These are phyloP conservation scores for Mediolabrus comicus DNA, from an alignment of 108 stramenopile species.

Conservation along the genomic window DNA sequence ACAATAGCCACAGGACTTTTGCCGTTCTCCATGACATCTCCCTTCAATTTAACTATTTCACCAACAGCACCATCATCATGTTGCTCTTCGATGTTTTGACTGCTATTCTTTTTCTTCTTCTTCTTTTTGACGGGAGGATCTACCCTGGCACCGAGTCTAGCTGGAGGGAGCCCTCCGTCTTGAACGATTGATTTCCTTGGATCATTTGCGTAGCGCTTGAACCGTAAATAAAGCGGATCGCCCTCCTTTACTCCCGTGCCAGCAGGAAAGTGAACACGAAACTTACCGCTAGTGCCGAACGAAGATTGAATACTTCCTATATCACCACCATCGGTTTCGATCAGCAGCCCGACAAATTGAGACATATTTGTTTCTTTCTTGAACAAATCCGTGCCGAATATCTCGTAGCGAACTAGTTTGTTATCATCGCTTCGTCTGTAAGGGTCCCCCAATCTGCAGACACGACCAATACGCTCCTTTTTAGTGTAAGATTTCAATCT, in stretches of 20 bases:
- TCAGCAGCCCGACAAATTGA: conserved; percentile 80
- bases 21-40: conserved; percentile 66
- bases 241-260: conserved; percentile 75
- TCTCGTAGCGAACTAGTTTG: conserved; percentile 78
- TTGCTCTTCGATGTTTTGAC: not conserved
- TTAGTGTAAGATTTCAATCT: conserved; percentile 72
- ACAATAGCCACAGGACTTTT: conserved; percentile 76
- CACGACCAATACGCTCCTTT: conserved; percentile 71
- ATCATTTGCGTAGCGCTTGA: conserved; percentile 84
- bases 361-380: conserved; percentile 90
- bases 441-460: conserved; percentile 78
- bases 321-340: conserved; percentile 76
- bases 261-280: conserved; percentile 82
- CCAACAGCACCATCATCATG: conserved; percentile 34
- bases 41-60: conserved; percentile 77
- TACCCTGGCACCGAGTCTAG: conserved; percentile 61
- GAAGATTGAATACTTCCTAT: conserved; percentile 81
- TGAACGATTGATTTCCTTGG: conserved; percentile 84
- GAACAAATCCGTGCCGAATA: conserved; percentile 86
- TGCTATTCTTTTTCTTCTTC: conserved; percentile 53
- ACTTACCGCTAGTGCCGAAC: conserved; percentile 92
- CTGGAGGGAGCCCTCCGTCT: conserved; percentile 60
- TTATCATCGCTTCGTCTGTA: conserved; percentile 68
- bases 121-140: conserved; percentile 49
- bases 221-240: conserved; percentile 66